Base-by-base conservation (phyloP, 495 filamentous ascomycete genomes). In the Aspergillus asperescens region DNA sequence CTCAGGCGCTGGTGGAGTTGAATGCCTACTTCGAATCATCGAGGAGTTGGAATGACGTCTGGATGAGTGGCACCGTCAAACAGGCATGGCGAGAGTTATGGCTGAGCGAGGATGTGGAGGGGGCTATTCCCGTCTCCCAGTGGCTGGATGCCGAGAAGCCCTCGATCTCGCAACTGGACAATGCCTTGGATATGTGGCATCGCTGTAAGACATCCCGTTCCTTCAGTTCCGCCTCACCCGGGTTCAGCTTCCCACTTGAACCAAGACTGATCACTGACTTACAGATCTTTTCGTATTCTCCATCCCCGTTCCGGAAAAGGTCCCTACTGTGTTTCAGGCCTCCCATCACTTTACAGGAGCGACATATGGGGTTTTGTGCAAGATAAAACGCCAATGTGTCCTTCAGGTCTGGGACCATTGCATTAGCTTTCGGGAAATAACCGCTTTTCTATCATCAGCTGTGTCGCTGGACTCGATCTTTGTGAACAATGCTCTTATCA, bases 321-420 rank as follows among this genome's bases (percentile, higher is more conserved):
- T 83, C 28, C 82, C 82, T 7, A 67, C 68, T n/a, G 77, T 84
- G 4, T 84, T 85, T 66, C 82, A 85, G 61, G 78, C 73, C 16
- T 82, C 81, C 0, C 82, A 85, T 48, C 82, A 85, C 61, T 80
- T 78, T 54, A 74, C 79, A 20, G 77, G 79, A 42, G 80, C 80
- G 5, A 76, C 80, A 0, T 85, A 84, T 35, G 82, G 81, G 15
- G 75, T 84, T 25, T 70, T 84, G 13, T 81, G 80, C 63, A 85
- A 84, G 60, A 71, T 81, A 32, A 80, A 79, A 56, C 71, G 80
- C 15, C 72, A 75, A 23, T 79, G 76, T 44, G 81, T 76, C 0
- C 72, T 84, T 18, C 79, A 82, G 43, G 79, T 85, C 48, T 85
- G 82, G 82, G 82, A 85, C 57, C 82, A 85, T 53, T 79, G 78